phyloP scores from a whole-genome alignment of 495 filamentous ascomycete genomes.

The Trypethelium eluteriae region DNA sequence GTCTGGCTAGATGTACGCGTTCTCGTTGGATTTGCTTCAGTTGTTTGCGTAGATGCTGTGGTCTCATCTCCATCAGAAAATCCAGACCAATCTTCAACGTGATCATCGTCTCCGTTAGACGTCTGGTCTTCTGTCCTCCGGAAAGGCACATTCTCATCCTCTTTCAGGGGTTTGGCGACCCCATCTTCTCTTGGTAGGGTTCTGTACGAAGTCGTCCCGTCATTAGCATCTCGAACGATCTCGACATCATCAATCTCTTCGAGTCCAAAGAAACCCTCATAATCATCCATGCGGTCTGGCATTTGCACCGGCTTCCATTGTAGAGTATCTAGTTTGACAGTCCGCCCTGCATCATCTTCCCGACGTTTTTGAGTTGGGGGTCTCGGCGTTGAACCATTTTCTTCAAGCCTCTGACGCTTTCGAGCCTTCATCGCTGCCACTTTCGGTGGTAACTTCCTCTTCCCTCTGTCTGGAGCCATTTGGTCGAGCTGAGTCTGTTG shows the following conservation, averaged over 20 bases:
- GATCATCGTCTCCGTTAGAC: conserved; percentile 15
- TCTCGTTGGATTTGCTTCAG: conserved; percentile 20
- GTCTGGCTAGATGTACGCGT: conserved; percentile 17
- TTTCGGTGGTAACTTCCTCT: conserved; percentile 25
- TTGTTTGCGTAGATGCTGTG: conserved; percentile 1
- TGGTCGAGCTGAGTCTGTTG: not conserved
- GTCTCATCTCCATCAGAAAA: conserved; percentile 41
- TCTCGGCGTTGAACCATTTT: conserved; percentile 7
- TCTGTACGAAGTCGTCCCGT: conserved; percentile 43
- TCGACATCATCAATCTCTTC: conserved; percentile 91
- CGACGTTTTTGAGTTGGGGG: not conserved
- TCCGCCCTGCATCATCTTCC: conserved; percentile 3
- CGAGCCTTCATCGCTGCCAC: conserved; percentile 25
- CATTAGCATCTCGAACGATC: conserved; percentile 52
- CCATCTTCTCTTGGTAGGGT: conserved; percentile 11
- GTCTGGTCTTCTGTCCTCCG: conserved; percentile 1
- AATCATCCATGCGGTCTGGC: conserved; percentile 81
- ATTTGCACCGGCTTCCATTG: conserved; percentile 75
- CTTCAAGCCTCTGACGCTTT: conserved; percentile 30
- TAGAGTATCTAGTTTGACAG: conserved; percentile 52
- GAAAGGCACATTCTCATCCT: not conserved
- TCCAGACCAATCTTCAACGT: conserved; percentile 48
- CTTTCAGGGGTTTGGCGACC: not conserved
- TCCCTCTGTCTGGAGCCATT: conserved; percentile 22
- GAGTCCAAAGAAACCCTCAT: conserved; percentile 87